A percentile compares a stretch with the other conserved stretches of the same genome.
Evolutionary conservation across 495 filamentous ascomycete genomes (phyloP).

Genomic region (Pseudotulostoma volvatum): DNA sequence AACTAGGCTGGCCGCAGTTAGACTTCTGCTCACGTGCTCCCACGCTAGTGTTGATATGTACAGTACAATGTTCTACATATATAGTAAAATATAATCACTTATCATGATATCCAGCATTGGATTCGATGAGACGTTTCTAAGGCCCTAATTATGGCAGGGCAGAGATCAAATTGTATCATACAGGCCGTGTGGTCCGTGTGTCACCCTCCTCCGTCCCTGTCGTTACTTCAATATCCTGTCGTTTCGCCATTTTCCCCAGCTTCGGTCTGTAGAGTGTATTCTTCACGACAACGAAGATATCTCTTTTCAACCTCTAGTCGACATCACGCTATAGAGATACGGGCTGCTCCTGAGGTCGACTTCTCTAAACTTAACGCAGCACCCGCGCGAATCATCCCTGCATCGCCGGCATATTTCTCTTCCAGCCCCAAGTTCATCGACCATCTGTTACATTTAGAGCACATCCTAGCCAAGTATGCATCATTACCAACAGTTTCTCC

Average conservation of each 20-base stretch:
- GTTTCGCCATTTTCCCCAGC: constrained; percentile 4
- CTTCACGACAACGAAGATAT: constrained; percentile 7
- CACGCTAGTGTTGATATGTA: too few species aligned
- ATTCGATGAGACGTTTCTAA: too few species aligned
- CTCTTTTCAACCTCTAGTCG: constrained; percentile 8
- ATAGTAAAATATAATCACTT: too few species aligned
- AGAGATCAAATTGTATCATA: constrained; percentile 21
- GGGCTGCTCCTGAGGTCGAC: constrained; percentile 32
- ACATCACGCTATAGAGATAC: constrained; percentile 17
- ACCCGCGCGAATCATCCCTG: constrained; percentile 58
- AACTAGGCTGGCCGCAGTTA: too few species aligned
- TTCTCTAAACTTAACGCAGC: constrained; percentile 14
- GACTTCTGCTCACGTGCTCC: too few species aligned
- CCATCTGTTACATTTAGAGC: constrained; percentile 54
- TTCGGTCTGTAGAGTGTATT: too few species aligned
- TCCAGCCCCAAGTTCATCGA: constrained; percentile 74
- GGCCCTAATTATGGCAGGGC: constrained; percentile 29
- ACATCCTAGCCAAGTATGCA: constrained; percentile 51
- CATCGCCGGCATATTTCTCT: constrained; percentile 87
- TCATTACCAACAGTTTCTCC: constrained; percentile 49
- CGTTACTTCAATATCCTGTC: constrained; percentile 7
- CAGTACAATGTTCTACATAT: too few species aligned
- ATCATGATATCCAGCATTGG: too few species aligned
- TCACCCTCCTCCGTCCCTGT: constrained; percentile 14
- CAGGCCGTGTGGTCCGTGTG: constrained; percentile 26